Conservation (phyloP, 805 yeast species). For the Hagleromyces aurorensis region DNA sequence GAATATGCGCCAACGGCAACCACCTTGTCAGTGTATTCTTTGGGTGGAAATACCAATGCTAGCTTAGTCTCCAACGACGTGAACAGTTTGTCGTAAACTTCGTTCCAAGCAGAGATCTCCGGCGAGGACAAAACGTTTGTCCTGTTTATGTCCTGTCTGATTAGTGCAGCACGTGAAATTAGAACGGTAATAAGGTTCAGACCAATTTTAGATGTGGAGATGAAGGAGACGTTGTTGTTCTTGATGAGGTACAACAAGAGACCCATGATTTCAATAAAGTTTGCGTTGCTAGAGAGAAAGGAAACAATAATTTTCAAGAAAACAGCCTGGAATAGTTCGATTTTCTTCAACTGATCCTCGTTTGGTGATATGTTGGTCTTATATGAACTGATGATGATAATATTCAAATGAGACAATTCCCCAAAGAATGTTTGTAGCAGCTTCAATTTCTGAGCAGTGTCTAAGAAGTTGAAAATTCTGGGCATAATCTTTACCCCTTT, state of each 20-base stretch:
- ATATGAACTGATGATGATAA: slow-evolving; percentile 72
- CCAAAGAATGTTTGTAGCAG: slow-evolving; percentile 71
- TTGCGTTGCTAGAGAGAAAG: slow-evolving; percentile 67
- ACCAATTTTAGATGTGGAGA: slow-evolving; percentile 63
- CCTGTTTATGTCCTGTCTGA: slow-evolving; percentile 67
- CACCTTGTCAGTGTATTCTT: slow-evolving; percentile 26
- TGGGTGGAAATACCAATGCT: slow-evolving; percentile 74
- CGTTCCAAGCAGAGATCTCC: slow-evolving; percentile 54
- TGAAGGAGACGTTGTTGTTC: slow-evolving; percentile 55
- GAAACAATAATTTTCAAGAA: slow-evolving; percentile 79
- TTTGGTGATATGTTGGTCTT: slow-evolving; percentile 55
- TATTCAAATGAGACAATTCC: slow-evolving; percentile 70
- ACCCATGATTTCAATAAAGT: slow-evolving; percentile 70
- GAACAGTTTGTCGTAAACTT: slow-evolving; percentile 75
- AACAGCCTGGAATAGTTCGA: slow-evolving; percentile 72
- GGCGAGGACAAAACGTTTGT: slow-evolving; percentile 33
- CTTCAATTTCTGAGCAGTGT: slow-evolving; percentile 67
- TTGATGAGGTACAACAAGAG: slow-evolving; percentile 62
- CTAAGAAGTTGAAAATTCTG: slow-evolving; percentile 76
- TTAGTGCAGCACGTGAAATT: slow-evolving; percentile 84
- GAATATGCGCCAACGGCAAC: slow-evolving; percentile 7
- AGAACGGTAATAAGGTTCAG: slow-evolving; percentile 82
- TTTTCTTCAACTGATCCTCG: slow-evolving; percentile 44
- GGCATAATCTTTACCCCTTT: slow-evolving; percentile 87
- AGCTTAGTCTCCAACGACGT: slow-evolving; percentile 71